These are phyloP conservation scores for Penicillium waksmanii DNA, from an alignment of 495 filamentous ascomycete species.

Conservation along the genomic window DNA sequence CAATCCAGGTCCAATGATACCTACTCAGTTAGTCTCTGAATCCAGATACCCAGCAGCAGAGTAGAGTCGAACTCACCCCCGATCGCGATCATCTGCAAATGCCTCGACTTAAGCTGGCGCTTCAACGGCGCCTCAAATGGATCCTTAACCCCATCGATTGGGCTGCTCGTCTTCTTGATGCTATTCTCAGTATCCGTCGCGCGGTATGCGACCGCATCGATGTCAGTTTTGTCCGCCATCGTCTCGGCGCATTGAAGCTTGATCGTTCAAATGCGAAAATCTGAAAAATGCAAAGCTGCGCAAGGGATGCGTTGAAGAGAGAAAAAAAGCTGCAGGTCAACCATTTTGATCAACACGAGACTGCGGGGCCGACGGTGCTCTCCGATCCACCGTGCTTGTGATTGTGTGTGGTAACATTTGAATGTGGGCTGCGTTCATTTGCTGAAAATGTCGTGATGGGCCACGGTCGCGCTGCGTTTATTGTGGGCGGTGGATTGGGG, in stretches of 20 bases:
- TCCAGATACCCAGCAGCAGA: slow-evolving; percentile 37
- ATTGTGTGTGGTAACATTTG: slow-evolving; percentile 1
- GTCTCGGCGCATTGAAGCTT: not conserved
- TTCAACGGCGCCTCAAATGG: slow-evolving; percentile 37
- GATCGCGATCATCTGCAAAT: slow-evolving; percentile 74
- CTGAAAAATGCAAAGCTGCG: not conserved
- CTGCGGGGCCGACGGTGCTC: slow-evolving; percentile 2
- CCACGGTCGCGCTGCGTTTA: not conserved
- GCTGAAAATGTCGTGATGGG: slow-evolving; percentile 40
- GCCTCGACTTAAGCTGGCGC: slow-evolving; percentile 64
- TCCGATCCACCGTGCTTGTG: not conserved
- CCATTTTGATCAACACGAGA: not conserved
- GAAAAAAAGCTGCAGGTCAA: not conserved
- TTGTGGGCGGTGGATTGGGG: not conserved
- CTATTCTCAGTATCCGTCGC: slow-evolving; percentile 1
- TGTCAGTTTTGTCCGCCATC: slow-evolving; percentile 19
- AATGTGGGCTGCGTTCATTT: slow-evolving; percentile 21
- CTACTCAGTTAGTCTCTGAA: slow-evolving; percentile 18
- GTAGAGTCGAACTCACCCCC: slow-evolving; percentile 37
- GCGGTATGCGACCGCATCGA: slow-evolving; percentile 15
- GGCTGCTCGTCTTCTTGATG: not conserved
- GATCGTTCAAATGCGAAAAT: not conserved
- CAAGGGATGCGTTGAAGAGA: not conserved
- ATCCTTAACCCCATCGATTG: slow-evolving; percentile 18
- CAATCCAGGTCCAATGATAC: slow-evolving; percentile 52